Evolutionary conservation across 2,329 filamentous ascomycete genomes (phyloP), one percentile per base, ranked within the genome.

Genomic region (Aspergillus tanneri): DNA sequence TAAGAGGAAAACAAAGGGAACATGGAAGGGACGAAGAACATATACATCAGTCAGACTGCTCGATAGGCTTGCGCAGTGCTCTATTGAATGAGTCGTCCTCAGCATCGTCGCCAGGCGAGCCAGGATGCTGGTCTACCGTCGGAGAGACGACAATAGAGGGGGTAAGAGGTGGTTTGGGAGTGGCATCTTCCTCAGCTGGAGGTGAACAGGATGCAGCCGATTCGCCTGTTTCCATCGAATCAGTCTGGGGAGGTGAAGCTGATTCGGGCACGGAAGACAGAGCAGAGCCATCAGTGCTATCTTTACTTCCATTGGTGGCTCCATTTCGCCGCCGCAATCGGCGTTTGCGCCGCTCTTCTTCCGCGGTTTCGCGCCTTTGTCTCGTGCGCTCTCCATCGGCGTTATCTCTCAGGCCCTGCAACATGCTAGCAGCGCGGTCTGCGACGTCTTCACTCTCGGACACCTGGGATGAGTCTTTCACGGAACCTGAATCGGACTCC

Each of bases 331-430:
- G 76, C 58, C 88, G 76, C 54, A 87, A 73, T 59, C 89, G 75
- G 34, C 88, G 74, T 54, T 81, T 76, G 48, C 83, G 79, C 45
- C 89, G 76, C 70, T 95, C 89, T 55, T 89, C 87, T 58, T 93
- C 88, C 2, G 88, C 88, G 52, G 83, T 89, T 65, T 91, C 86
- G 62, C 87, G 73, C 60, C 84, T 72, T 47, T 83, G 79, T 46
- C 90, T 75, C 47, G 89, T 76, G 10, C 76, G 72, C 16, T 72
- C 75, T 6, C 77, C 79, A 40, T 85, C 77, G 3, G 61, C 62
- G 34, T 82, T 82, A 34, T 83, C 78, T 49, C 90, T 82, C 69
- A 96, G 85, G 37, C 90, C 90, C 64, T 95, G 88, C 23, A 97
- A 76, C 67, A 96, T 75, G 55, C 85, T 82, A 1, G 90, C 90